Percentiles rank a stretch among this genome's conserved stretches.
phyloP scores from a whole-genome alignment of 257 asterid species.

The Solanum medicagineum region DNA sequence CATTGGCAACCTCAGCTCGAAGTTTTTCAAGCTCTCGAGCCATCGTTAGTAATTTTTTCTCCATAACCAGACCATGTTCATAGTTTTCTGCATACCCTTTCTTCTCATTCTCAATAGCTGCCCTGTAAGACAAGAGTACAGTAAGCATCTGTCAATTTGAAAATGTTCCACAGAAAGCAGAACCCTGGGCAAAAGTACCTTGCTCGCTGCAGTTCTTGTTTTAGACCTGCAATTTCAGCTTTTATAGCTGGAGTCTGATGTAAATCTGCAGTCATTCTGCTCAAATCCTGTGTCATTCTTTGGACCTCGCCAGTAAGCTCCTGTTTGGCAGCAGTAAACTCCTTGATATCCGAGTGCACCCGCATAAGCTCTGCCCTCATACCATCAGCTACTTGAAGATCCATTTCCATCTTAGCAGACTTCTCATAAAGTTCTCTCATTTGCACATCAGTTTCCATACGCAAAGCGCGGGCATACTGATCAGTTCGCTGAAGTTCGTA shows the following conservation, averaged over 20 bases:
- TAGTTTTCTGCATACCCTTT: slow-evolving; percentile 82
- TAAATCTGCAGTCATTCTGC: slow-evolving; percentile 64
- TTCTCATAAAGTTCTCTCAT: slow-evolving; percentile 69
- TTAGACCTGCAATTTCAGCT: slow-evolving; percentile 61
- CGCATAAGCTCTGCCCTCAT: slow-evolving; percentile 82
- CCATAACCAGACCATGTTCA: slow-evolving; percentile 88
- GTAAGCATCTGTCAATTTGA: neutral
- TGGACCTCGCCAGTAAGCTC: slow-evolving; percentile 66
- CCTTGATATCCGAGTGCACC: slow-evolving; percentile 66
- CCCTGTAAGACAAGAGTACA: slow-evolving; percentile 27
- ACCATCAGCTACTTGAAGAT: slow-evolving; percentile 53
- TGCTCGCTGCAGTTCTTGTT: slow-evolving; percentile 63
- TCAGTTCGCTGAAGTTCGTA: slow-evolving; percentile 72
- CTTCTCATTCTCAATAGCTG: slow-evolving; percentile 89
- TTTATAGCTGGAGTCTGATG: slow-evolving; percentile 71
- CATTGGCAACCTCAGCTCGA: slow-evolving; percentile 89
- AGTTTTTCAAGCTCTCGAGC: slow-evolving; percentile 89
- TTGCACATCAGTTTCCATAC: slow-evolving; percentile 56
- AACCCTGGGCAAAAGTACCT: slow-evolving; percentile 27
- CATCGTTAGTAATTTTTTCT: slow-evolving; percentile 71
- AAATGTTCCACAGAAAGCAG: neutral
- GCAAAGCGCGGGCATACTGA: slow-evolving; percentile 57
- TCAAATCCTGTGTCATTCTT: slow-evolving; percentile 80
- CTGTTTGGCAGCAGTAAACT: slow-evolving; percentile 63
- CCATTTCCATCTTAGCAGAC: slow-evolving; percentile 67